These are phyloP conservation scores for Hymenoscyphus occultus DNA, from an alignment of 2,329 filamentous ascomycete genomes.

Conservation along the genomic window DNA sequence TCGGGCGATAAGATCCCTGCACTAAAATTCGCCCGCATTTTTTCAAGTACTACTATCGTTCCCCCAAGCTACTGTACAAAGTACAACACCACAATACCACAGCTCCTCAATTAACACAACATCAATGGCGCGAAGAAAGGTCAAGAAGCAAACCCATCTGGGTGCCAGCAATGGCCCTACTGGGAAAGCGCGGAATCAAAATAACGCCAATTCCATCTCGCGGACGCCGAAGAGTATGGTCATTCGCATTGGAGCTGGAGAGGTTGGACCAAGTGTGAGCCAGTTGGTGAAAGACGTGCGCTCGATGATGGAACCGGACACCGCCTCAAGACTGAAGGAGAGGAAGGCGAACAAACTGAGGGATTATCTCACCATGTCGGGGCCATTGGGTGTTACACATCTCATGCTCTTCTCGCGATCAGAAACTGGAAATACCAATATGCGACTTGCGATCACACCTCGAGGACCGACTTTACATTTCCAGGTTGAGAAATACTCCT, in stretches of 20 bases:
- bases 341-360: constrained; percentile 81
- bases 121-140: constrained; percentile 73
- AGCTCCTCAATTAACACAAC: constrained; percentile 23
- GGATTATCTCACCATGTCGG: constrained; percentile 95
- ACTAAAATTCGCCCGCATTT: constrained; percentile 27
- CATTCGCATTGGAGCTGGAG: constrained; percentile 90
- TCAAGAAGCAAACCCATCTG: constrained; percentile 86
- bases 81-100: constrained; percentile 13
- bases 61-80: not conserved
- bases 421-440: constrained; percentile 84
- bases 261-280: constrained; percentile 86
- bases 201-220: constrained; percentile 56
- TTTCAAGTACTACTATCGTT: constrained; percentile 12
- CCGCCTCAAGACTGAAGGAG: constrained; percentile 85
- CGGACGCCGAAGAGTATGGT: constrained; percentile 94
- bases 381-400: constrained; percentile 88
- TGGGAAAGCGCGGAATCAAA: constrained; percentile 43
- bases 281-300: constrained; percentile 91
- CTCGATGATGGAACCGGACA: constrained; percentile 92
- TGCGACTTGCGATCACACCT: constrained; percentile 83
- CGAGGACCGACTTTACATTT: constrained; percentile 93
- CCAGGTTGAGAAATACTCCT: constrained; percentile 87
- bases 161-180: constrained; percentile 55
- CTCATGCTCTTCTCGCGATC: constrained; percentile 91
- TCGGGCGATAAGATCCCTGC: constrained; percentile 15